Evolutionary conservation across 148 eudicot species (phyloP).

Genomic region (Vaccinium macrocarpon): DNA sequence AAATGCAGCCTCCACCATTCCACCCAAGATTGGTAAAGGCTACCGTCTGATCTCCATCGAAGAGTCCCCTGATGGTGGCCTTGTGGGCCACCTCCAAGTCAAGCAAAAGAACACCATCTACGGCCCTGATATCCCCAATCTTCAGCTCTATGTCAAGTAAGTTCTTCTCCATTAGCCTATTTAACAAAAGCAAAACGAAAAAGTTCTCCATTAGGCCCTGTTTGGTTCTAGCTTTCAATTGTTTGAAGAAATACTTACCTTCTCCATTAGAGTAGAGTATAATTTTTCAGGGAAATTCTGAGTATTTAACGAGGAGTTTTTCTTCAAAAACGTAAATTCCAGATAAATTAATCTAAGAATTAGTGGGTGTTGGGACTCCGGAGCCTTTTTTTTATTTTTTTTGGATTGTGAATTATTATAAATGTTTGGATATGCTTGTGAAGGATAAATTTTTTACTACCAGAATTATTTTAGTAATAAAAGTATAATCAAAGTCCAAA

Average conservation of each 20-base stretch:
- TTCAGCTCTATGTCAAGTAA: conserved; percentile 87
- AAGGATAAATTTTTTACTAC: not conserved
- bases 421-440: not conserved
- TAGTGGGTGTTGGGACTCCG: not conserved
- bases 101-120: conserved; percentile 60
- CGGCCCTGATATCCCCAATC: conserved; percentile 77
- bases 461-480: not conserved
- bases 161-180: conserved; percentile 5
- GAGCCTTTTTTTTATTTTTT: not conserved
- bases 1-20: conserved; percentile 21
- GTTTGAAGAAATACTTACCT: not conserved
- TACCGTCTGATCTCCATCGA: conserved; percentile 77
- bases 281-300: not conserved
- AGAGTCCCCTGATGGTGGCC: conserved; percentile 67
- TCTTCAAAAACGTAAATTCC: not conserved
- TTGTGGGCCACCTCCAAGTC: conserved; percentile 71
- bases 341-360: not conserved
- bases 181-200: no score
- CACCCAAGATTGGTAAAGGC: conserved; percentile 75
- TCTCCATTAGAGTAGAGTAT: not conserved
- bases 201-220: not conserved
- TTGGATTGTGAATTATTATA: not conserved
- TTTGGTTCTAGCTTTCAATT: not conserved
- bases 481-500: not conserved
- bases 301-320: not conserved